Evolutionary conservation across 352 stramenopile species (phyloP).

Genomic region (Phytophthora podocarpi): DNA sequence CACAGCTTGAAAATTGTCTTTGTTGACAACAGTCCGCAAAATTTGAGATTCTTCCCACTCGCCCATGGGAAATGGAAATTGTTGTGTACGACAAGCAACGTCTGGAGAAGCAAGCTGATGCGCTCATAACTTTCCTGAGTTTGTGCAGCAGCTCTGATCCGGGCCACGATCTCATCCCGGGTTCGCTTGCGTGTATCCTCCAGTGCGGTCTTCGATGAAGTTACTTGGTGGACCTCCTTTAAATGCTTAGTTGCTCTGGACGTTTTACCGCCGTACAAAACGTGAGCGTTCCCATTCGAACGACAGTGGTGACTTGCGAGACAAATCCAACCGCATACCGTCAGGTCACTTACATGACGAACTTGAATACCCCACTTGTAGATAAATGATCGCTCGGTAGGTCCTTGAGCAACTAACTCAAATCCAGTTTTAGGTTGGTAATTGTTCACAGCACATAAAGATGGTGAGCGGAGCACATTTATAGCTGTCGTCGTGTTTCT

Average conservation of each 20-base stretch:
- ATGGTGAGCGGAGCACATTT: too few species aligned
- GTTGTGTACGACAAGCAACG: background rate
- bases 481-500: too few species aligned
- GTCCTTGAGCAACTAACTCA: too few species aligned
- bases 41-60: constrained; percentile 10
- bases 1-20: background rate
- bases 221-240: background rate
- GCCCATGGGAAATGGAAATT: constrained; percentile 9
- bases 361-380: too few species aligned
- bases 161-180: background rate
- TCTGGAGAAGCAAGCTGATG: constrained; percentile 7
- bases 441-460: too few species aligned
- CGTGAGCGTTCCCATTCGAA: constrained; percentile 3
- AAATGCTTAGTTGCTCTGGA: constrained; percentile 2
- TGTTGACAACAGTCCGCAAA: background rate
- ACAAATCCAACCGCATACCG: too few species aligned
- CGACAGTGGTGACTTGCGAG: too few species aligned
- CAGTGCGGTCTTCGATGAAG: background rate
- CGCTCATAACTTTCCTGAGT: background rate
- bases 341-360: too few species aligned
- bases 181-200: background rate
- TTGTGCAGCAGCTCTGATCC: background rate
- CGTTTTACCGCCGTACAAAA: too few species aligned
- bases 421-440: too few species aligned
- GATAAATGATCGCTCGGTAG: too few species aligned